Evolutionary conservation across 2,329 filamentous ascomycete genomes (phyloP).

Genomic region (Curvularia verruculosa): DNA sequence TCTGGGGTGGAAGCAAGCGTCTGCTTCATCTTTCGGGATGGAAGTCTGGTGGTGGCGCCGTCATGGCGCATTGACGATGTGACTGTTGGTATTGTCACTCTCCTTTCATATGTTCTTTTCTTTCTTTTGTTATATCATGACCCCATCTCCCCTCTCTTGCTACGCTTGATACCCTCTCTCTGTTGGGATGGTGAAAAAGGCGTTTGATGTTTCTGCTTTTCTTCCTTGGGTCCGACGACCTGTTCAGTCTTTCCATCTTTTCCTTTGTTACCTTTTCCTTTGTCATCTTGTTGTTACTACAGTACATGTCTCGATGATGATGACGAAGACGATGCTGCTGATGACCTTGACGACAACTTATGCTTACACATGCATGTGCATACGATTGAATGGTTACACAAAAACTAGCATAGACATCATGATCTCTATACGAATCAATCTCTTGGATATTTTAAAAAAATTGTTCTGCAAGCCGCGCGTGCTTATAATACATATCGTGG

Average conservation of each 20-base stretch:
- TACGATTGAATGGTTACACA: constrained; percentile 3
- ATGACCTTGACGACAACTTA: constrained; percentile 5
- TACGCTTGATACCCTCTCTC: constrained; percentile 1
- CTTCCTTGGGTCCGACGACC: neutral
- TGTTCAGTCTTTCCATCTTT: constrained; percentile 6
- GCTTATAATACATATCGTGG: neutral
- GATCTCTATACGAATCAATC: constrained; percentile 1
- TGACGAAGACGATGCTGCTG: too few species aligned
- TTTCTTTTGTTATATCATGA: neutral
- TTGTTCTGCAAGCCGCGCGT: neutral
- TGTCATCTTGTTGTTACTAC: neutral
- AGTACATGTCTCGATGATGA: neutral
- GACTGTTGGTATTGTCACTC: neutral
- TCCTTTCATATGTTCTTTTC: neutral
- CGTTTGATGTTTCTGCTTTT: constrained; percentile 1
- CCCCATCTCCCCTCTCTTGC: neutral
- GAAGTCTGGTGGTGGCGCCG: constrained; percentile 4
- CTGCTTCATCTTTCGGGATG: constrained; percentile 12
- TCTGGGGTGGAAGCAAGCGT: constrained; percentile 38
- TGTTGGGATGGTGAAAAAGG: neutral
- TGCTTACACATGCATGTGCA: neutral
- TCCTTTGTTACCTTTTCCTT: constrained; percentile 2
- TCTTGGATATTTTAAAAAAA: neutral
- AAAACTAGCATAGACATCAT: neutral
- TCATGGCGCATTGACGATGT: constrained; percentile 8